These are phyloP conservation scores for Diaporthe ilicicola DNA, from an alignment of 2,329 filamentous ascomycete species.

Conservation along the genomic window DNA sequence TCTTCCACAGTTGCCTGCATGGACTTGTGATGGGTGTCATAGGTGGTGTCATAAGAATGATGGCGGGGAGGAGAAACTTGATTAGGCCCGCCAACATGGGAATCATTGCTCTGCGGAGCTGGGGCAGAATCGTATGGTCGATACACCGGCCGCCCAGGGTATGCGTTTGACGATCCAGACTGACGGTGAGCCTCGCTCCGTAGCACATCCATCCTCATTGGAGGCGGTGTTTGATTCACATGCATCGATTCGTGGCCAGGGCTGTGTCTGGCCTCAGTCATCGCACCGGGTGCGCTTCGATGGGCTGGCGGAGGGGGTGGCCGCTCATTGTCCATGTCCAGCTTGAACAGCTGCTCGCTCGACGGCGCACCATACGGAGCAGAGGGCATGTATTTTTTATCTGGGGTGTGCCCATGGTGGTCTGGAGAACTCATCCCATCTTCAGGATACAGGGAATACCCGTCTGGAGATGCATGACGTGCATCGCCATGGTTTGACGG, in stretches of 20 bases:
- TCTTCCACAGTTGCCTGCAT: conserved; percentile 73
- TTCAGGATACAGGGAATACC: conserved; percentile 45
- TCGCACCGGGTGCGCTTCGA: conserved; percentile 48
- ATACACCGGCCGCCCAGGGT: conserved; percentile 63
- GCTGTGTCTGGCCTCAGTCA: conserved; percentile 26
- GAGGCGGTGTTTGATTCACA: conserved; percentile 45
- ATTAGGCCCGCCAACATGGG: conserved; percentile 43
- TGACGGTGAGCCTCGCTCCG: conserved; percentile 65
- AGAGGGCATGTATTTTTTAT: conserved; percentile 35
- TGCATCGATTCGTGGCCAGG: conserved; percentile 12
- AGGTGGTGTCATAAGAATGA: conserved; percentile 59
- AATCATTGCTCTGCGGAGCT: conserved; percentile 40
- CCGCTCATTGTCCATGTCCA: conserved; percentile 49
- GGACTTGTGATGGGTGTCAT: conserved; percentile 56
- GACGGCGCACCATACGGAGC: conserved; percentile 44
- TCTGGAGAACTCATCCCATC: conserved; percentile 48
- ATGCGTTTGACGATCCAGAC: conserved; percentile 53
- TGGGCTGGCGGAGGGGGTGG: conserved; percentile 68
- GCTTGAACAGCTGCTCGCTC: conserved; percentile 41
- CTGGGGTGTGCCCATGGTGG: conserved; percentile 47
- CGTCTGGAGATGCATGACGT: conserved; percentile 37
- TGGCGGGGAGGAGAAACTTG: conserved; percentile 53
- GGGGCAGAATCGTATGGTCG: conserved; percentile 59
- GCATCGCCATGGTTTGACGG: conserved; percentile 34
- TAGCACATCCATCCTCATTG: conserved; percentile 67